phyloP scores from a whole-genome alignment of 2,329 filamentous ascomycete species.

The Fusarium falciforme region DNA sequence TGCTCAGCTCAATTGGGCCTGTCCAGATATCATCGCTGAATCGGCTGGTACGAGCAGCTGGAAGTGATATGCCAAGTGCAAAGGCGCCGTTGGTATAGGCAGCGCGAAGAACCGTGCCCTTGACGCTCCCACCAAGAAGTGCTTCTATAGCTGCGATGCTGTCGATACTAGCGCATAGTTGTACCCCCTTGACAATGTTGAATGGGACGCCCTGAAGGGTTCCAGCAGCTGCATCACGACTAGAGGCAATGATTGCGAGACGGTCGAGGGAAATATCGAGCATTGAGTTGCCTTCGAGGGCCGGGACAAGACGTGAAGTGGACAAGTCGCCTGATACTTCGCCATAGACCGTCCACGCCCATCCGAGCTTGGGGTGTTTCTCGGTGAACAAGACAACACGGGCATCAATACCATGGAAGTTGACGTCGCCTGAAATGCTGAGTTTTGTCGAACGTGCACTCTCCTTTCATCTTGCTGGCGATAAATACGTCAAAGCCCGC shows the following conservation, averaged over 20 bases:
- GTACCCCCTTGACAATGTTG: background rate
- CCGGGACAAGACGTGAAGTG: background rate
- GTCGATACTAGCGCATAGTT: background rate
- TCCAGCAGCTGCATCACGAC: background rate
- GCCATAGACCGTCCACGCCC: background rate
- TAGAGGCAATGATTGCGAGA: background rate
- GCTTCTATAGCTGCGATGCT: background rate
- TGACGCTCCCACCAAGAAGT: background rate
- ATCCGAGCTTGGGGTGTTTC: background rate
- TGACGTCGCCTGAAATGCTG: background rate
- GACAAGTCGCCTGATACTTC: background rate
- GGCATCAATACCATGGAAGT: background rate
- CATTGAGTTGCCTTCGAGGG: background rate
- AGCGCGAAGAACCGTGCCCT: background rate
- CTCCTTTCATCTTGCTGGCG: background rate
- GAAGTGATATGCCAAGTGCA: background rate
- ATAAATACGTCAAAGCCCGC: background rate
- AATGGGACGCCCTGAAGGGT: background rate
- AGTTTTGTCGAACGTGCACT: background rate
- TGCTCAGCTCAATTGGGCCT: background rate
- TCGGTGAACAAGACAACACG: background rate
- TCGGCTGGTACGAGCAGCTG: background rate
- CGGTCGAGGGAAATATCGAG: background rate
- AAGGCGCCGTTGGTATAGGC: background rate
- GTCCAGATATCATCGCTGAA: background rate